Evolutionary conservation across 1,139 yeast species (phyloP).

Genomic region (Hansenula sp.): DNA sequence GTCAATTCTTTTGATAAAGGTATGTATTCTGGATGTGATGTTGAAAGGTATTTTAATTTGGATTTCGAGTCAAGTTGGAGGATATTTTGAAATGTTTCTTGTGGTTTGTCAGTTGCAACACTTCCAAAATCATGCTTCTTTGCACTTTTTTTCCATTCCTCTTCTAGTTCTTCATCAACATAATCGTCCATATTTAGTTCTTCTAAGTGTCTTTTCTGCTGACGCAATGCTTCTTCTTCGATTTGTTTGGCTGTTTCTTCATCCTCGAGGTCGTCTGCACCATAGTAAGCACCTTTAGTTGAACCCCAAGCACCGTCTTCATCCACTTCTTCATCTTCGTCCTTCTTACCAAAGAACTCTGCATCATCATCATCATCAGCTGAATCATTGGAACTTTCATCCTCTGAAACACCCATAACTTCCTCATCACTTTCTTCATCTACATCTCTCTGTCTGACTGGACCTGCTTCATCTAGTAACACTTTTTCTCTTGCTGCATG

Average conservation of each 20-base stretch:
- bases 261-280: conserved; percentile 74
- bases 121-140: conserved; percentile 33
- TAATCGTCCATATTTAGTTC: conserved; percentile 81
- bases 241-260: conserved; percentile 75
- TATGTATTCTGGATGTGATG: conserved; percentile 78
- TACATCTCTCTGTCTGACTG: conserved; percentile 32
- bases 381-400: conserved; percentile 40
- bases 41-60: conserved; percentile 43
- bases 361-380: conserved; percentile 43
- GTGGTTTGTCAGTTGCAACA: conserved; percentile 24
- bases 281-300: conserved; percentile 67
- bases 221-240: conserved; percentile 84
- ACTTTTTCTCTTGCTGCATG: conserved; percentile 62
- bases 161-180: conserved; percentile 75
- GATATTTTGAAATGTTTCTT: conserved; percentile 25
- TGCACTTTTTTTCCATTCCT: conserved; percentile 57
- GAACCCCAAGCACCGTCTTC: conserved; percentile 80
- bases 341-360: conserved; percentile 32
- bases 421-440: conserved; percentile 68
- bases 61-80: conserved; percentile 34
- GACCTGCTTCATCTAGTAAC: conserved; percentile 54
- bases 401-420: conserved; percentile 66
- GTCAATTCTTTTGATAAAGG: conserved; percentile 70
- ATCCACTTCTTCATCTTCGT: conserved; percentile 41
- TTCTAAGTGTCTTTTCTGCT: conserved; percentile 79